Evolutionary conservation across 116 monocot species (phyloP).

Genomic region (Iris pallida): DNA sequence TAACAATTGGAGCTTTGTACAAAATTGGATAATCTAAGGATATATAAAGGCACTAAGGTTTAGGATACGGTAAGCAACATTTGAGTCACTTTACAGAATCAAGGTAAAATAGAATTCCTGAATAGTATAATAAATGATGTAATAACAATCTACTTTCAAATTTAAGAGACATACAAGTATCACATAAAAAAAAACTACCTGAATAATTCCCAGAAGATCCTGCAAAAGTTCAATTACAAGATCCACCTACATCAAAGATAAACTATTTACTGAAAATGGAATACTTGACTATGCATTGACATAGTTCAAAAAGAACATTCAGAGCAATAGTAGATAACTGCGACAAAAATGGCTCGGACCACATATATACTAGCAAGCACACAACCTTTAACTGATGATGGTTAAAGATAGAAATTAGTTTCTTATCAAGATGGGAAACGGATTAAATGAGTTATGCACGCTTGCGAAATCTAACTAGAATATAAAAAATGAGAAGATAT

Average conservation of each 20-base stretch:
- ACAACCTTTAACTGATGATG: slow-evolving; percentile 65
- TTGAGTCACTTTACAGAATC: no score
- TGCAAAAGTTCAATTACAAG: slow-evolving; percentile 79
- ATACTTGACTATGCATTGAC: neutral
- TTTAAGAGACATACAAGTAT: neutral
- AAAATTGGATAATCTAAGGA: no score
- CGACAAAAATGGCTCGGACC: slow-evolving; percentile 62
- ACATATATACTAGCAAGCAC: slow-evolving; percentile 83
- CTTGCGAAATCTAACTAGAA: neutral
- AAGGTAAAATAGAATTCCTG: no score
- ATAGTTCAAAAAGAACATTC: slow-evolving; percentile 49
- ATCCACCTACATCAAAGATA: slow-evolving; percentile 58
- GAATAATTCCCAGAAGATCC: slow-evolving; percentile 69
- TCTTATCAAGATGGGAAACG: neutral
- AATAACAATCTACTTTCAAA: no score
- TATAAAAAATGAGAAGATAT: neutral
- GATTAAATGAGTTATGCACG: neutral
- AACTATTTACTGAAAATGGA: slow-evolving; percentile 12
- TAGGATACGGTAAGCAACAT: no score
- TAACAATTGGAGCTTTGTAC: no score
- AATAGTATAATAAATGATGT: no score
- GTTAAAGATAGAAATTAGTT: neutral
- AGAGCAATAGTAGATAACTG: slow-evolving; percentile 61
- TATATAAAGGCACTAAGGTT: no score
- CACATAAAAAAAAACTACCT: slow-evolving; percentile 33